Base-by-base conservation (phyloP, 202 grass and related monocot genomes). In the Carex arenaria region DNA sequence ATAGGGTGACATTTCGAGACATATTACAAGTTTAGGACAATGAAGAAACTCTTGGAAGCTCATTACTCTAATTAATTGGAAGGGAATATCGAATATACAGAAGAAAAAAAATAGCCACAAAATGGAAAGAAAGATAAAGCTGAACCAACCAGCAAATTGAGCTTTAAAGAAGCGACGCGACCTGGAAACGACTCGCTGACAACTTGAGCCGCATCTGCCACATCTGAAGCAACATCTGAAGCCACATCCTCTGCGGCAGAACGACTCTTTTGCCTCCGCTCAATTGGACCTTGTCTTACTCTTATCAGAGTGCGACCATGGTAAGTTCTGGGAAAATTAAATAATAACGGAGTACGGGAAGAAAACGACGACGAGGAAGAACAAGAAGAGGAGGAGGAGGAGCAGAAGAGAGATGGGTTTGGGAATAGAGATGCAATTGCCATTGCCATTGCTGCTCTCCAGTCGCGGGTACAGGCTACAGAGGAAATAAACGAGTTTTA, bases 141-240 rank as follows among this genome's bases (percentile, higher is more conserved):
- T 56, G 2, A 31, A 80, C 88, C 61, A 51, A 89, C 88, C 23
- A 86, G 65, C 73, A 89, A 49, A 77, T 86, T 89, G 15, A 89
- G 73, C 84, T 89, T 89, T 84, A 84, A 73, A 78, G 64, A 80
- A 74, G 84, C 26, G n/a, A 89, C 52, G 9, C 64, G 69, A 36
- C 66, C 83, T 17, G 61, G 34, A 47, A 70, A 64, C 18, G 62
- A 14, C 40, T 71, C 61, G n/a, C 56, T 40, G 63, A 72, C 57
- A 51, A 53, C 80, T 17, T 80, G 56, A 26, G 80, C 40, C 31
- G 66, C 84, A 59, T 84, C 88, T 42, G 40, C 40, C 40, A 72
- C 57, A 51, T 53, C 80, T 17, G 84, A 72, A 26, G 80, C 40
- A 31, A 72, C 47, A 34, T 53, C 80, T 17, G 84, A 56, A 26